Evolutionary conservation across 768 basidiomycete species (phyloP), one percentile per base, ranked within the genome.

Genomic region (Boletellus ananas): DNA sequence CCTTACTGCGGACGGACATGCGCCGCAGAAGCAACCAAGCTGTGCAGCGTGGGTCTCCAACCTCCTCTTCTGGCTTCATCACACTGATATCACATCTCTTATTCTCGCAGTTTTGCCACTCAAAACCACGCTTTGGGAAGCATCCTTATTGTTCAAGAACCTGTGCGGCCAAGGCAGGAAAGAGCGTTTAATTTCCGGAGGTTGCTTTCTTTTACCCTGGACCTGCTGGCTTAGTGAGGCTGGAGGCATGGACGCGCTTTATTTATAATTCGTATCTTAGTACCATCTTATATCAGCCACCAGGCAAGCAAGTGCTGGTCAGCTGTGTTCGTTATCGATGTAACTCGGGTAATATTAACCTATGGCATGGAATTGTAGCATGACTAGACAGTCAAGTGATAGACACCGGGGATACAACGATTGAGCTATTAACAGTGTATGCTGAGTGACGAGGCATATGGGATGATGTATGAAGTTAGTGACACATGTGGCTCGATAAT

Each of bases 1-100:
- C 77, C 79, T 44, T 85, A 75, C 57, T 85, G 84, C 51, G 80
- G 84, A 47, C 80, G 82, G 72, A 80, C 76, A 46, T 85, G 84
- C 57, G 83, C 81, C 16, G 63, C 73, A 14, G 52, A 73, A 43
- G 82, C 81, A 18, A 51, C 52, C 14, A 68, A 57, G 37, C 54
- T 55, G 58, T 68, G 66, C 33, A 61, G 55, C 7, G 66, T 67
- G 36, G 27, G 68, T 58, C 43, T 29, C 29, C 14, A 12, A 14
- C 36, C 25, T 36, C 13, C n/a, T 2, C 18, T 14, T 3, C 18
- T 35, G 38, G 25, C 27, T 27, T 34, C 21, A 16, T 39, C 14
- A n/a, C 18, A 16, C 31, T 66, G 21, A 65, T 34, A 20, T 36
- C 29, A 17, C 29, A 5, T 17, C 43, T 43, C 27, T 25, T 25